Percentiles rank a stretch among this genome's conserved stretches.
phyloP scores from a whole-genome alignment of 306 rosid genomes.

The Prunus mongolica region DNA sequence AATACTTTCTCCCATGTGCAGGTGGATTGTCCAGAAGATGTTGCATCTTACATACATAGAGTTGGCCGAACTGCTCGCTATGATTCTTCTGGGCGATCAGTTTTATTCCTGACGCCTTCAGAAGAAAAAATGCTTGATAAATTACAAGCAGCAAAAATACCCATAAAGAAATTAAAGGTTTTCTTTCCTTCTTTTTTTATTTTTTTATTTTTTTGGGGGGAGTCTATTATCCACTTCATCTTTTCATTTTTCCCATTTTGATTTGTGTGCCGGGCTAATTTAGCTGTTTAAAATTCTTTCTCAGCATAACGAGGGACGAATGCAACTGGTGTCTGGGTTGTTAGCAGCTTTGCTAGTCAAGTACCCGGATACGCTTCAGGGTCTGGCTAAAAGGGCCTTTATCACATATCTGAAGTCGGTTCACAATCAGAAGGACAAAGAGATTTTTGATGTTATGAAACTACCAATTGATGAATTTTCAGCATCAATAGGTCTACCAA shows the following conservation, averaged over 20 bases:
- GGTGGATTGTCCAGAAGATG: conserved; percentile 94
- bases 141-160: conserved; percentile 65
- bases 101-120: conserved; percentile 75
- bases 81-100: conserved; percentile 69
- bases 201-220: neutral
- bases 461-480: conserved; percentile 69
- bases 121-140: conserved; percentile 77
- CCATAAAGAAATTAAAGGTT: conserved; percentile 69
- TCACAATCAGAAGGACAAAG: conserved; percentile 71
- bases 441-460: conserved; percentile 73
- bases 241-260: neutral
- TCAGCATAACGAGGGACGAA: conserved; percentile 59
- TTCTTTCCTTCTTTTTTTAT: neutral
- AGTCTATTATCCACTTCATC: neutral
- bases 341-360: conserved; percentile 72
- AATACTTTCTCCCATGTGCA: conserved; percentile 21
- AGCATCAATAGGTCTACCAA: conserved; percentile 82
- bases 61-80: conserved; percentile 97
- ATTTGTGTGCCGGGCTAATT: conserved; percentile 6
- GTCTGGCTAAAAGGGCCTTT: conserved; percentile 72
- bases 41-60: conserved; percentile 85
- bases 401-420: conserved; percentile 72
- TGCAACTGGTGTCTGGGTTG: conserved; percentile 72
- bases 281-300: conserved; percentile 21
- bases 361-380: conserved; percentile 62